phyloP scores from a whole-genome alignment of 75 land plant genomes.

The Pinus albicaulis region DNA sequence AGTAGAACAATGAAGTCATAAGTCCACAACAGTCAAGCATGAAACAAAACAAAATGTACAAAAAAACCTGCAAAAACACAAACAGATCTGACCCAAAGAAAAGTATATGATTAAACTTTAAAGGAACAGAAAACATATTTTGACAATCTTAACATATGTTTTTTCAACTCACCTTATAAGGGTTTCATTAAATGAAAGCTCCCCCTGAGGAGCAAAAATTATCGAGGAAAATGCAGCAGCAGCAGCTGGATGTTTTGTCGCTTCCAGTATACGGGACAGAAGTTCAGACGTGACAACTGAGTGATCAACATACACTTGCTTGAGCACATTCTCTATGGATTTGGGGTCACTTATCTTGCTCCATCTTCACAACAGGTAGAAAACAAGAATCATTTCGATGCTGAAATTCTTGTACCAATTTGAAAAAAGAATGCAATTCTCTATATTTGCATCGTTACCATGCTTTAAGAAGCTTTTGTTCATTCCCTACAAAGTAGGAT shows the following conservation, averaged over 20 bases:
- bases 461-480: neutral
- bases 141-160: neutral
- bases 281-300: constrained; percentile 66
- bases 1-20: neutral
- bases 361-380: constrained; percentile 44
- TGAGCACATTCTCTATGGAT: constrained; percentile 51
- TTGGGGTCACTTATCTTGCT: constrained; percentile 68
- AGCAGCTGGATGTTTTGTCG: constrained; percentile 81
- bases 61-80: neutral
- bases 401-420: neutral
- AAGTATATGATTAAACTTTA: neutral
- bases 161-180: constrained; percentile 42
- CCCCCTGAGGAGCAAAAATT: constrained; percentile 73
- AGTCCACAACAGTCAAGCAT: neutral
- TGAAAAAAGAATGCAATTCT: neutral
- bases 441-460: constrained; percentile 1
- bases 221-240: constrained; percentile 84
- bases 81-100: neutral
- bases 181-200: constrained; percentile 66
- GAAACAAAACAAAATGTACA: neutral
- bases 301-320: constrained; percentile 79
- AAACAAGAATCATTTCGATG: neutral
- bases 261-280: constrained; percentile 62
- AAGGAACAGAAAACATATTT: neutral
- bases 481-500: neutral